phyloP scores from a whole-genome alignment of 169 alveolate species.

The Plasmodium knowlesi region DNA sequence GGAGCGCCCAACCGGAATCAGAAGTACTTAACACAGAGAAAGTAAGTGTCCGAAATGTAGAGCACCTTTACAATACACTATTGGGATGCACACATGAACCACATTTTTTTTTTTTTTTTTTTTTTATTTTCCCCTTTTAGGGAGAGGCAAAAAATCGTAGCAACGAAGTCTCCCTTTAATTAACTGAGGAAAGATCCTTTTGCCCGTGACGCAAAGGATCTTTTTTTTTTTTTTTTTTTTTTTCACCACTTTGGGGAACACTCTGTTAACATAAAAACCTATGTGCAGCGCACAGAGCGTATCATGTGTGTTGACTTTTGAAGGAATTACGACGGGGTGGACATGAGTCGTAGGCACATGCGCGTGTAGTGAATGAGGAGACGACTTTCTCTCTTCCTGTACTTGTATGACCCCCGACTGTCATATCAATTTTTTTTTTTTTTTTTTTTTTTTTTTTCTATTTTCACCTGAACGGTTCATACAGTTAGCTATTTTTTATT shows the following conservation, averaged over 20 bases:
- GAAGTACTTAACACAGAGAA: conserved; percentile 42
- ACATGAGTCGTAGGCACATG: not conserved
- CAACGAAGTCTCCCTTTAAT: conserved; percentile 65
- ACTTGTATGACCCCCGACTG: not conserved
- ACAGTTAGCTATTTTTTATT: not conserved
- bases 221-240: not conserved
- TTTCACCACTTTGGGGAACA: not conserved
- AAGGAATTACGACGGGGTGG: not conserved
- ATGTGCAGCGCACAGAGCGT: not conserved
- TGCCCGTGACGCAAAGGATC: not conserved
- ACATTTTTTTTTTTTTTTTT: not conserved
- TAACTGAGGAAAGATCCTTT: not conserved
- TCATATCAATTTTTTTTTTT: not conserved
- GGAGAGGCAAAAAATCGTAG: conserved; percentile 66
- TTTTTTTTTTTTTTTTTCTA: not conserved
- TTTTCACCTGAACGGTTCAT: not conserved
- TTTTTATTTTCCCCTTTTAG: conserved; percentile 15
- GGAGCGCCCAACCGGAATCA: not conserved
- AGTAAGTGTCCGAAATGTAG: not conserved
- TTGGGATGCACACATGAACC: not conserved
- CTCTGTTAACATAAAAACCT: not conserved
- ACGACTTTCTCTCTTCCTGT: not conserved
- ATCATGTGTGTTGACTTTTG: not conserved
- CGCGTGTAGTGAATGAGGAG: not conserved
- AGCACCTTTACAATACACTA: not conserved